Base-by-base conservation (phyloP, 192 early-diverging fungal genomes). In the Linnemannia elongata region DNA sequence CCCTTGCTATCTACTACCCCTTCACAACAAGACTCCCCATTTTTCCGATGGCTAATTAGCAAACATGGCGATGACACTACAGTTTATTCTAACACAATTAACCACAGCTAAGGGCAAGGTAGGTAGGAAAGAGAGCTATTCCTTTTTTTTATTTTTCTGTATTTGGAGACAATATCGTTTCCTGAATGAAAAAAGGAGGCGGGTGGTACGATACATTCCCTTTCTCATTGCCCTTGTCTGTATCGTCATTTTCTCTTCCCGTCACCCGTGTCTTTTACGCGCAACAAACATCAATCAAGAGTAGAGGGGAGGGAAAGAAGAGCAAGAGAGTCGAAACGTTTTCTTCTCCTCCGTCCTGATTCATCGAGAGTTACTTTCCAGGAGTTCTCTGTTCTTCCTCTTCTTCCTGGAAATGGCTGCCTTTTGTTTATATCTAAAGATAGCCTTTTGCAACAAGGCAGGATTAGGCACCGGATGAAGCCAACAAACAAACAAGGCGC, bases 321-420 rank as follows among this genome's bases (percentile, higher is more conserved):
- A 66, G 60, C 60, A 9, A 27, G 24, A 66, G 60, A 66, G 13
- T 33, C 60, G 60, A 66, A 66, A 66, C 60, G 60, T 66, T 66
- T 33, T 15, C n/a, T 15, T 33, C 27, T n/a, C 27, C 27, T 33
- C n/a, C 60, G 3, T 66, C 30, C 60, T 66, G 27, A 30, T 66
- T 66, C 60, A 3, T 66, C 60, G 60, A 66, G 60, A 13, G 30
- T 13, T 30, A 22, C 24, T 4, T 24, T 60, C 6, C 18, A 55
- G 54, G 54, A 55, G 54, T 52, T 55, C 22, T 22, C 20, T 22
- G 6, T 55, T 24, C 6, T 55, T 55, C 17, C 15, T 55, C 17
- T 6, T 55, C 52, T 55, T 55, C 22, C 20, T 55, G 22, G 17
- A 18, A 6, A 1, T 24, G 52, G 17, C n/a, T 10, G 55, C 60